A percentile compares a stretch with the other conserved stretches of the same genome.
These are phyloP conservation scores for Hydnomerulius pinastri DNA, from an alignment of 768 basidiomycete genomes.

Conservation along the genomic window DNA sequence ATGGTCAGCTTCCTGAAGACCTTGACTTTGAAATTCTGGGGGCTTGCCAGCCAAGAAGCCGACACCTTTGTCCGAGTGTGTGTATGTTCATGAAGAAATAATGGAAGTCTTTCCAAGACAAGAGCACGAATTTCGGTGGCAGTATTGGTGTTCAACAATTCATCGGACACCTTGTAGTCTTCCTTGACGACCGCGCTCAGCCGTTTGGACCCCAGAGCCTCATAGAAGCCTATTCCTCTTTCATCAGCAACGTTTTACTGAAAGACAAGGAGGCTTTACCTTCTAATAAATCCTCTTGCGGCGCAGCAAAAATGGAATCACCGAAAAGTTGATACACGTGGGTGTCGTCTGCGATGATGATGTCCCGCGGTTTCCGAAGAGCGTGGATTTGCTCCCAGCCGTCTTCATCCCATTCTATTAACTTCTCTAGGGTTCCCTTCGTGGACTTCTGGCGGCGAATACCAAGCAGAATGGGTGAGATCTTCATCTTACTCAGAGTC, in stretches of 20 bases:
- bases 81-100: conserved; percentile 90
- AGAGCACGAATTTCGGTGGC: conserved; percentile 57
- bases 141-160: conserved; percentile 48
- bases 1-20: conserved; percentile 65
- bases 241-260: neutral
- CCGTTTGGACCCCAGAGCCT: conserved; percentile 68
- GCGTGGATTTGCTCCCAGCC: conserved; percentile 76
- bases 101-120: conserved; percentile 80
- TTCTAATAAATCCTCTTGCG: conserved; percentile 92
- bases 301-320: conserved; percentile 71
- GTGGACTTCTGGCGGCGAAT: conserved; percentile 55
- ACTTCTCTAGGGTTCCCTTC: conserved; percentile 22
- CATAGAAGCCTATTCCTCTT: conserved; percentile 63
- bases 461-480: conserved; percentile 71
- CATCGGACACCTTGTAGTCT: conserved; percentile 63
- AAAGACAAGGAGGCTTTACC: conserved; percentile 43
- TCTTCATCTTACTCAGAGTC: conserved; percentile 62
- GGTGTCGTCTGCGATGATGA: conserved; percentile 86
- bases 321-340: conserved; percentile 80
- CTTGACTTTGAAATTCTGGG: conserved; percentile 69
- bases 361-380: conserved; percentile 64
- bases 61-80: conserved; percentile 63
- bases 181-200: conserved; percentile 77
- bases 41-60: conserved; percentile 63
- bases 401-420: conserved; percentile 55